Percentiles rank a stretch among this genome's conserved stretches.
Conservation (phyloP, 805 yeast genomes). For the Wickerhamomyces rabaulensis region DNA sequence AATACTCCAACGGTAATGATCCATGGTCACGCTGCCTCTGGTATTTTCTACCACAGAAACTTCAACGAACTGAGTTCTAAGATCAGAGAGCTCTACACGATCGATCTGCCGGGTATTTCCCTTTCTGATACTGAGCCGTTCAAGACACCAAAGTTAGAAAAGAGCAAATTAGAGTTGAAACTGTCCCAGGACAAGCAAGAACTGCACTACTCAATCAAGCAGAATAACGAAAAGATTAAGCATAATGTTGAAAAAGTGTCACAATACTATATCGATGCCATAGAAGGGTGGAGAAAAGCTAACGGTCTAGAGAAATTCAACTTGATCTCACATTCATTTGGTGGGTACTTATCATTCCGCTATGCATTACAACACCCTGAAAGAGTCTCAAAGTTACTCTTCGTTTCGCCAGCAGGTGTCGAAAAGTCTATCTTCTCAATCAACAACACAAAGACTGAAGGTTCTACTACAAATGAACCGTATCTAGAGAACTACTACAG, state of each 20-base stretch:
- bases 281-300: conserved; percentile 60
- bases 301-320: conserved; percentile 49
- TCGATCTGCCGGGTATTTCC: conserved; percentile 73
- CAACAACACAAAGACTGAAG: conserved; percentile 23
- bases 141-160: conserved; percentile 15
- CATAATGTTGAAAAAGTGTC: conserved; percentile 38
- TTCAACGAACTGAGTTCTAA: conserved; percentile 43
- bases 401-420: conserved; percentile 76
- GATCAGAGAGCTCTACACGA: conserved; percentile 57
- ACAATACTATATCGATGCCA: conserved; percentile 47
- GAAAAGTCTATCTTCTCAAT: conserved; percentile 64
- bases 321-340: conserved; percentile 73
- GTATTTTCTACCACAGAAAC: conserved; percentile 75
- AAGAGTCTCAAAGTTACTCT: conserved; percentile 45
- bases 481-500: conserved; percentile 23
- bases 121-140: conserved; percentile 34
- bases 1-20: conserved; percentile 46
- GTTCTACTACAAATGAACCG: conserved; percentile 14
- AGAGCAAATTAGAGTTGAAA: conserved; percentile 11
- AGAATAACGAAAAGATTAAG: conserved; percentile 15
- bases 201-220: conserved; percentile 10
- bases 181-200: background rate
- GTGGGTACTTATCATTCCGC: conserved; percentile 66
- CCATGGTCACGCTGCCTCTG: conserved; percentile 93
- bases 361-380: conserved; percentile 58